Conservation (phyloP, 2,329 filamentous ascomycete species). For the Fusarium sp. region DNA sequence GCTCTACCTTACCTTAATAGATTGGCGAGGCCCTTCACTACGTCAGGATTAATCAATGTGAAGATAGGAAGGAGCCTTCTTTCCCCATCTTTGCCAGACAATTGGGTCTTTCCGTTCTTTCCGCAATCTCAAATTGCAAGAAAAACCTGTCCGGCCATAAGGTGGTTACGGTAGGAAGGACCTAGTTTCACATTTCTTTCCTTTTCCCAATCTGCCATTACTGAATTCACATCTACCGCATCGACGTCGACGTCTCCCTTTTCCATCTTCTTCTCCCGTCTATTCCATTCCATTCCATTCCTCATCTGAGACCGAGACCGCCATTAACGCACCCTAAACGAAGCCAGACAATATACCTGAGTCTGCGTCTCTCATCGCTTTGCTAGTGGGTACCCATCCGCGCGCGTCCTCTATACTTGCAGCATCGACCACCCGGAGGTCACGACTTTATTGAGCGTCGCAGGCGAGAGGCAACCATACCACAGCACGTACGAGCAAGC, state of each 20-base stretch:
- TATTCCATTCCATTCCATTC: slow-evolving; percentile 10
- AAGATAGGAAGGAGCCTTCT: slow-evolving; percentile 19
- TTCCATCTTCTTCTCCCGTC: slow-evolving; percentile 2
- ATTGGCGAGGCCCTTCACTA: slow-evolving; percentile 32
- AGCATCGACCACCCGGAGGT: slow-evolving; percentile 35
- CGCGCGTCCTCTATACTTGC: slow-evolving; percentile 12
- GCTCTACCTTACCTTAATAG: slow-evolving; percentile 11
- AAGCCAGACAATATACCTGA: slow-evolving; percentile 3
- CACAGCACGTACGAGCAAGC: slow-evolving; percentile 7
- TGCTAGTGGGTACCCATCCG: slow-evolving; percentile 18
- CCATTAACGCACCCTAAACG: slow-evolving; percentile 21
- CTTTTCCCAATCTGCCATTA: not conserved
- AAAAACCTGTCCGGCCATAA: not conserved
- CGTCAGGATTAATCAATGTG: slow-evolving; percentile 28
- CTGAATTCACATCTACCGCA: slow-evolving; percentile 1
- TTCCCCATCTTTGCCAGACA: slow-evolving; percentile 32
- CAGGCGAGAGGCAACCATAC: slow-evolving; percentile 16
- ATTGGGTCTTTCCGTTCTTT: slow-evolving; percentile 32
- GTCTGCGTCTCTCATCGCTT: not conserved
- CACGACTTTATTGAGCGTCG: slow-evolving; percentile 32
- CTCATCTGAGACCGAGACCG: slow-evolving; percentile 27
- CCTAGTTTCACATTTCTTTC: slow-evolving; percentile 3
- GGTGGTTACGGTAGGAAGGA: slow-evolving; percentile 3
- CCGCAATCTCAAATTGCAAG: slow-evolving; percentile 23
- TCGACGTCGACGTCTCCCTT: not conserved